Evolutionary conservation across 306 rosid species (phyloP), one percentile per base, ranked within the genome.

Genomic region (Sechiopsis laciniata): DNA sequence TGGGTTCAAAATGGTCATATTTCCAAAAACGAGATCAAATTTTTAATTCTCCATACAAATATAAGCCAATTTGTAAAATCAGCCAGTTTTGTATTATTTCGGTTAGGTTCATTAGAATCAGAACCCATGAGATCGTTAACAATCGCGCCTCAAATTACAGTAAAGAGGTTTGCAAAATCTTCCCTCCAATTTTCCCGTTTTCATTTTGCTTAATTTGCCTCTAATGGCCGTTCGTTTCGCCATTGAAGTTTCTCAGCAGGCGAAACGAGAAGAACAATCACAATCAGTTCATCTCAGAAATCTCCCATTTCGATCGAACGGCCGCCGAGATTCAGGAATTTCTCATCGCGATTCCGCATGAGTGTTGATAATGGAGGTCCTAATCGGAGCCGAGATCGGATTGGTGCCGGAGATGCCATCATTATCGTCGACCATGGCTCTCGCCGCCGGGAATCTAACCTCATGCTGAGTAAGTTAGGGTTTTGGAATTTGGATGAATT

Each of bases 341-440:
- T 62, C 26, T 45, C 76, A 54, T 73, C 76, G 42, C 19, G 75
- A 56, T 51, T 79, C 80, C 74, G 94, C 29, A 76, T 75, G 71
- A 74, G 78, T 75, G 16, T 60, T 37, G 81, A 74, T 75, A 83
- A 74, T 50, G 85, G 82, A 11, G 84, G 83, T 21, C 22, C 75
- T 20, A 45, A 63, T 52, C 78, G 35, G 75, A 78, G 24, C 57
- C 62, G 81, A 57, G 70, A 76, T 12, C 84, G 77, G 60, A 79
- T 94, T 75, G 82, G 88, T 53, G 76, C 42, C 3, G 77, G 73
- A 72, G 96, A 94, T 59, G 95, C 87, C 12, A 78, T 94, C 76
- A 82, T 94, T 51, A 89, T 94, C 76, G 95, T 94, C 74, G 97
- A 94, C 85, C 99, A 91, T 16, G 99, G 99, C 45, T 94, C 96